These are phyloP conservation scores for Fraxinus latifolia DNA, from an alignment of 305 asterid species.

Conservation along the genomic window DNA sequence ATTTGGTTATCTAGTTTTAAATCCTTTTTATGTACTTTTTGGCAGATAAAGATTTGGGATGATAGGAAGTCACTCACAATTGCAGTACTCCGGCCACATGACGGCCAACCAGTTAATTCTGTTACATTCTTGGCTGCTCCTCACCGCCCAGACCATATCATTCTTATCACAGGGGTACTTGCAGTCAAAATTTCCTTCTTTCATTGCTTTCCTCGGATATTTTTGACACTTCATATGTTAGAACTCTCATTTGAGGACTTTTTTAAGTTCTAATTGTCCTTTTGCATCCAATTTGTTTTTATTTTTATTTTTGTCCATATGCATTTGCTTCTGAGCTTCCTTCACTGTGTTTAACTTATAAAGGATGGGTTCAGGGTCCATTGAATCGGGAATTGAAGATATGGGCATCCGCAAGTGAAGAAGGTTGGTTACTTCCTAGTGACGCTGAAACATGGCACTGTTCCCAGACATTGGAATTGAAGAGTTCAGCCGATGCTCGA, in stretches of 20 bases:
- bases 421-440: conserved; percentile 97
- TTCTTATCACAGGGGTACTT: conserved; percentile 88
- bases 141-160: conserved; percentile 78
- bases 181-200: neutral
- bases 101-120: conserved; percentile 82
- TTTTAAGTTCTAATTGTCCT: neutral
- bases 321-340: neutral
- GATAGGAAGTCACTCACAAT: conserved; percentile 71
- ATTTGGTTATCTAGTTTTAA: neutral
- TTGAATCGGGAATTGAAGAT: conserved; percentile 82
- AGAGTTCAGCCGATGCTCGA: conserved; percentile 60
- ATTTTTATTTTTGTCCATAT: conserved; percentile 13
- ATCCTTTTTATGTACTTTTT: conserved; percentile 19
- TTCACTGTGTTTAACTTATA: neutral
- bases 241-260: neutral
- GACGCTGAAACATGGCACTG: conserved; percentile 90
- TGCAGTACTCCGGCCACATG: conserved; percentile 83
- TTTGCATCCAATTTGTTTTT: conserved; percentile 8
- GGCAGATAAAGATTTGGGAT: conserved; percentile 91
- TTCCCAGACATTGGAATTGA: conserved; percentile 75
- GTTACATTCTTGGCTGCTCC: conserved; percentile 84
- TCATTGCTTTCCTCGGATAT: neutral
- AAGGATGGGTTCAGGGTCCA: conserved; percentile 24
- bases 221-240: neutral
- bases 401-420: conserved; percentile 89